Base-by-base conservation (phyloP, 352 stramenopile species). In the Pythium insidiosum region DNA sequence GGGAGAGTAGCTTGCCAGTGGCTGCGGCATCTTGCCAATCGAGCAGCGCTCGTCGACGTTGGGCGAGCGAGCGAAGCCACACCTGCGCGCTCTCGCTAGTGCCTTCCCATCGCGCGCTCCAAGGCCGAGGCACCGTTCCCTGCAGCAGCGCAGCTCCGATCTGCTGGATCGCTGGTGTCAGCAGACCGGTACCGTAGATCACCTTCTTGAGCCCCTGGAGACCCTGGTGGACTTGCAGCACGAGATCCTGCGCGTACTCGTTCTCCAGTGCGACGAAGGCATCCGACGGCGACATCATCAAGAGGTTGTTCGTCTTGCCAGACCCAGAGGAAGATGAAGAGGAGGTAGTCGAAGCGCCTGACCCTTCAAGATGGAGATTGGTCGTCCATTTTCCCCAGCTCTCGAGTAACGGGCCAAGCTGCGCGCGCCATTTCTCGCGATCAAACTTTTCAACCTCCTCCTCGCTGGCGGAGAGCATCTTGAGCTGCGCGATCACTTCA, bases 241-340 rank as follows among this genome's bases (percentile, higher is more conserved):
- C 62, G 16, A 97, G 65, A 6, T 90, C 74, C 21, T 73, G 56
- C 3, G 86, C 89, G 33, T 76, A 77, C 22, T 85, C 75, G 54
- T 88, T 89, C 65, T 98, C 93, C 43, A 96, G 72, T 9, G 66
- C 58, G 23, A 97, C 85, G 50, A 98, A 98, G 24, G 77, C 81
- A 23, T 94, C 79, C 4, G 95, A 68, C 5, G 92, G 92, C n/a
- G 66, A 47, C 51, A 86, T 66, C 1, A 53, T 58, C 5, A 61
- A 61, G 26, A 79, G 33, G 44, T 84, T 71, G 9, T 33, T 33
- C 9, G 28, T 33, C 25, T 61, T 65, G 0, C 42, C 26, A 4
- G 23, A 44, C 13, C 5, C 15, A 4, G 33, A 16, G 31, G 25
- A 26, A 6, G 38, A 33, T 21, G 68, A 63, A 6, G 53, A 38